These are phyloP conservation scores for Aspergillus fumigatiaffinis DNA, from an alignment of 2,329 filamentous ascomycete genomes.

Conservation along the genomic window DNA sequence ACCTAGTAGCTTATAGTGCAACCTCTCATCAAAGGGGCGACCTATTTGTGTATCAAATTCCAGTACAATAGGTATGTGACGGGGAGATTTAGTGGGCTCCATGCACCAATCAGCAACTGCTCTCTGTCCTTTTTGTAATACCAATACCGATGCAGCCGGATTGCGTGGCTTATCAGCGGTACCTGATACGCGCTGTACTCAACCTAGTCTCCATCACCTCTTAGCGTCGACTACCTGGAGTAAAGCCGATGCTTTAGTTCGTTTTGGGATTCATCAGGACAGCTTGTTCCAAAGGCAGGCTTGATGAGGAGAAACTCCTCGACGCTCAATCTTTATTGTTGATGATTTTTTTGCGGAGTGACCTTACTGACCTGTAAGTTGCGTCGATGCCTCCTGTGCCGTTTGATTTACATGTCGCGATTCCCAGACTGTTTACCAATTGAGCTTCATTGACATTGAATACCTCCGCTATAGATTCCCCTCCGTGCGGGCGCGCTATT, in stretches of 20 bases:
- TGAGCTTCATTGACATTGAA: constrained; percentile 1
- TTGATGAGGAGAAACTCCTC: constrained; percentile 1
- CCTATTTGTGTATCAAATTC: neutral
- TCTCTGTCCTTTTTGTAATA: neutral
- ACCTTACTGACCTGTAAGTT: constrained; percentile 4
- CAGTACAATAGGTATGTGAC: too few relatives aligned
- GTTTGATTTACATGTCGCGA: neutral
- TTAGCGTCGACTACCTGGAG: neutral
- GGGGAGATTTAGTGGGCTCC: neutral
- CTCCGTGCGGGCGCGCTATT: constrained; percentile 12
- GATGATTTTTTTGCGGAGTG: neutral
- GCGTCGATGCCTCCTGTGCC: neutral
- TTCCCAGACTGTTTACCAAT: neutral
- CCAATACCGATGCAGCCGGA: neutral
- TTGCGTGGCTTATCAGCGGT: neutral
- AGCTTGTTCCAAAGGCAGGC: constrained; percentile 9
- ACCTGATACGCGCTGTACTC: neutral
- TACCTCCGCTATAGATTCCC: constrained; percentile 4
- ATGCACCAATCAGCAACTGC: neutral
- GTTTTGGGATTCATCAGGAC: constrained; percentile 12
- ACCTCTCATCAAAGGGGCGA: neutral
- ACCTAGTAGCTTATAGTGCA: neutral
- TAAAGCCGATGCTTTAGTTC: neutral
- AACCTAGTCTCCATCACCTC: neutral
- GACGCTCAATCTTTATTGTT: neutral